A percentile compares a stretch with the other conserved stretches of the same genome.
phyloP scores from a whole-genome alignment of 2,329 filamentous ascomycete genomes.

The Juglanconis oblonga region DNA sequence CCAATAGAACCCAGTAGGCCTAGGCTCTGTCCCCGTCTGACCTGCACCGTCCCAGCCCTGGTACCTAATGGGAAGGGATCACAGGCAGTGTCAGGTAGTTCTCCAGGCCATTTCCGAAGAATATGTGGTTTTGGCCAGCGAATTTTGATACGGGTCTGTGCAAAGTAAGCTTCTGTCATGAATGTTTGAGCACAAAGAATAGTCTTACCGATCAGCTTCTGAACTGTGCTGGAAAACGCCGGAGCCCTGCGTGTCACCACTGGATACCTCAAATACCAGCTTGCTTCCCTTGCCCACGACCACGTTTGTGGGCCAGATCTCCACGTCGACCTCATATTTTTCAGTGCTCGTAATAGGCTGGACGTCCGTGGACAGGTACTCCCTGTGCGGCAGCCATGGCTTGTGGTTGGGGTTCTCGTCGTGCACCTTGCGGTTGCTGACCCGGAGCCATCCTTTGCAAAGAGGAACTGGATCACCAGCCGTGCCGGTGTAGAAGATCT shows the following conservation, averaged over 20 bases:
- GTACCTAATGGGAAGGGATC: slow-evolving; percentile 36
- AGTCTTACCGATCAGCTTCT: slow-evolving; percentile 41
- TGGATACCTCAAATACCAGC: slow-evolving; percentile 53
- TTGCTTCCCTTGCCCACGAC: slow-evolving; percentile 46
- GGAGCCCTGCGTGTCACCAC: slow-evolving; percentile 57
- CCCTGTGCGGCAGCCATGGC: slow-evolving; percentile 53
- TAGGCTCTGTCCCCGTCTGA: neutral
- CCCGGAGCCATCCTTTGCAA: slow-evolving; percentile 62
- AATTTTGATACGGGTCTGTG: slow-evolving; percentile 42
- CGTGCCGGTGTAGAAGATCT: slow-evolving; percentile 64
- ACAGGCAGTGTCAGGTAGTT: slow-evolving; percentile 54
- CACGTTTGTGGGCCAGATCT: slow-evolving; percentile 64
- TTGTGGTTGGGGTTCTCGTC: slow-evolving; percentile 48
- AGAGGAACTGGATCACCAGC: slow-evolving; percentile 62
- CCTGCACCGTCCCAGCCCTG: neutral
- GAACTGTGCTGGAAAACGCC: slow-evolving; percentile 55
- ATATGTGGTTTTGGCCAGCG: slow-evolving; percentile 55
- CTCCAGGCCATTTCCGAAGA: slow-evolving; percentile 44
- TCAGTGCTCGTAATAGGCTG: slow-evolving; percentile 51
- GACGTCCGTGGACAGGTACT: slow-evolving; percentile 57
- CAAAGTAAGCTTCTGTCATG: neutral
- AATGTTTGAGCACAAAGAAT: neutral
- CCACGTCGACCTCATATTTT: slow-evolving; percentile 58
- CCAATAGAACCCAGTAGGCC: too few relatives aligned
- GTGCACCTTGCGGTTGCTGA: slow-evolving; percentile 53